Conservation (phyloP, 345 rosid species). For the Populus davidiana region DNA sequence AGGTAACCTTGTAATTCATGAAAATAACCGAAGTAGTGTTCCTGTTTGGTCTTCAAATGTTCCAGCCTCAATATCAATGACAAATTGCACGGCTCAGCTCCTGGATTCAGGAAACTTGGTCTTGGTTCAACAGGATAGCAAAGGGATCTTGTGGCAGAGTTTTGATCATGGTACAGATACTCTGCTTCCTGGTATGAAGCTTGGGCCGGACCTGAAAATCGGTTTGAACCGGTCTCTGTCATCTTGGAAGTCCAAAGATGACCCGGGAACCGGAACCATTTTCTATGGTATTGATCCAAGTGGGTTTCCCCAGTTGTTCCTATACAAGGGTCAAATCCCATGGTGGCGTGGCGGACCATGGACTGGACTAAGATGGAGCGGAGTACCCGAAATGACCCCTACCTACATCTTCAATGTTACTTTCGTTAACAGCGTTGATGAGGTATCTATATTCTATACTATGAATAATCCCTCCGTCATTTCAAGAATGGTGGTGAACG, state of each 20-base stretch:
- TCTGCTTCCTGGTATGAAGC: conserved; percentile 17
- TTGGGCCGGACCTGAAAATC: conserved; percentile 17
- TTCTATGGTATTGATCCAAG: conserved; percentile 14
- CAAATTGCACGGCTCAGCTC: conserved; percentile 16
- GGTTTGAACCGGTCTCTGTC: conserved; percentile 17
- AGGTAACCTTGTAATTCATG: conserved; percentile 8
- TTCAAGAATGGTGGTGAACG: conserved; percentile 51
- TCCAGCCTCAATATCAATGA: neutral
- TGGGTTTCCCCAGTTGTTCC: conserved; percentile 47
- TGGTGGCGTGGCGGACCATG: conserved; percentile 59
- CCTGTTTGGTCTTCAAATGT: conserved; percentile 7
- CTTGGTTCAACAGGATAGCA: neutral
- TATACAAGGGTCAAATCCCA: conserved; percentile 33
- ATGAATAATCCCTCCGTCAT: conserved; percentile 27
- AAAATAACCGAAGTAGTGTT: neutral
- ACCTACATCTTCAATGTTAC: conserved; percentile 33
- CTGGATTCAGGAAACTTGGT: conserved; percentile 33
- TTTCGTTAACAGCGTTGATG: conserved; percentile 28
- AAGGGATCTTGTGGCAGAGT: neutral
- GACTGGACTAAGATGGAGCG: conserved; percentile 68
- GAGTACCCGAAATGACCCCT: conserved; percentile 56
- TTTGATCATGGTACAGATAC: conserved; percentile 6
- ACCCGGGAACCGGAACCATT: conserved; percentile 19
- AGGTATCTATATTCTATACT: conserved; percentile 33
- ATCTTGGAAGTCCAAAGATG: conserved; percentile 33